Percentiles rank a stretch among this genome's conserved stretches.
Evolutionary conservation across 2,329 filamentous ascomycete genomes (phyloP).

Genomic region (Talaromyces sp.): DNA sequence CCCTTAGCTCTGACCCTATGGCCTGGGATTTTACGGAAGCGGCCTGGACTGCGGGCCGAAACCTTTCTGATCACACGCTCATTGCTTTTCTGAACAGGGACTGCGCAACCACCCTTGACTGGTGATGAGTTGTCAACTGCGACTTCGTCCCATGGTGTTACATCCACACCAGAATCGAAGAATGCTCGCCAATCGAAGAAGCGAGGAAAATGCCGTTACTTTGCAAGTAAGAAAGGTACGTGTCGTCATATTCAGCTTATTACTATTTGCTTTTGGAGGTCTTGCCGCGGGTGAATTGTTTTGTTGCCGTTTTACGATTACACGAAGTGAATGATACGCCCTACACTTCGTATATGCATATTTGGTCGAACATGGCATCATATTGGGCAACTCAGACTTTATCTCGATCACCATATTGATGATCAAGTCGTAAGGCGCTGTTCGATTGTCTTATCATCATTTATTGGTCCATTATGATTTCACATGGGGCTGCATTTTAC

Average conservation of each 20-base stretch:
- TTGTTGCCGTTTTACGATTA: neutral
- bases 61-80: conserved; percentile 39
- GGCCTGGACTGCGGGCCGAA: conserved; percentile 28
- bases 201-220: conserved; percentile 30
- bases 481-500: neutral
- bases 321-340: too few species aligned
- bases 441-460: too few species aligned
- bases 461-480: neutral
- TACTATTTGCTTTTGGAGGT: conserved; percentile 4
- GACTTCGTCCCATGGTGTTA: conserved; percentile 31
- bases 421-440: too few species aligned
- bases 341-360: too few species aligned
- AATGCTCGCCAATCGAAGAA: conserved; percentile 20
- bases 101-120: conserved; percentile 19
- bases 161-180: conserved; percentile 14
- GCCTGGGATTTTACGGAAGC: conserved; percentile 4
- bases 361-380: too few species aligned
- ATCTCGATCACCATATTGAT: too few species aligned
- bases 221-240: conserved; percentile 30
- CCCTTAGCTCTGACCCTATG: neutral
- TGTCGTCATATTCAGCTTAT: conserved; percentile 9
- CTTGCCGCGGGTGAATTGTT: neutral
- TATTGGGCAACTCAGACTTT: too few species aligned
- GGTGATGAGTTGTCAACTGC: conserved; percentile 35
- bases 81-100: conserved; percentile 26